These are phyloP conservation scores for Vickermania spadyakhi DNA, from an alignment of 208 protist species.

Conservation along the genomic window DNA sequence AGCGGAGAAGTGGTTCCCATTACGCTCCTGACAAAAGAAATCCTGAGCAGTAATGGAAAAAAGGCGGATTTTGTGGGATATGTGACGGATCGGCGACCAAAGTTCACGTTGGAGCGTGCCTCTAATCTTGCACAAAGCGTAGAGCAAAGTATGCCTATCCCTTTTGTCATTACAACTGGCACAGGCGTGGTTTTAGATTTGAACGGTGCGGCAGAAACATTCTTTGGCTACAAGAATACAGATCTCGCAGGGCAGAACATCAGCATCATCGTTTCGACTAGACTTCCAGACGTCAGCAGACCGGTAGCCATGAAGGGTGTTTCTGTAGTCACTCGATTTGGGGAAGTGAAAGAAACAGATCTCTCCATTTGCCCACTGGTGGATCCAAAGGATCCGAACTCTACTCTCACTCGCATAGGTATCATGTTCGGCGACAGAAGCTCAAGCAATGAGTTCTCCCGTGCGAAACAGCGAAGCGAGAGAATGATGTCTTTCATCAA, in stretches of 20 bases:
- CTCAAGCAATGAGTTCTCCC: not conserved
- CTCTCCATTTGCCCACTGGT: not conserved
- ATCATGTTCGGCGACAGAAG: slow-evolving; percentile 2
- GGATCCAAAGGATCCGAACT: not conserved
- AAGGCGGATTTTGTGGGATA: slow-evolving; percentile 8
- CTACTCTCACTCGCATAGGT: not conserved
- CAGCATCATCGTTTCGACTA: slow-evolving; percentile 14
- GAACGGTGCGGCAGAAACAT: slow-evolving; percentile 9
- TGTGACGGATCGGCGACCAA: slow-evolving; percentile 4
- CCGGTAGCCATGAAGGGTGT: not conserved
- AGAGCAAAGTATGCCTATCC: slow-evolving; percentile 2
- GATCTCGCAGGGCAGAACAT: slow-evolving; percentile 22
- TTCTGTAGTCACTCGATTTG: not conserved
- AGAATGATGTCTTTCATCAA: slow-evolving; percentile 2
- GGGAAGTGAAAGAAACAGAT: not conserved
- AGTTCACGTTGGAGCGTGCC: slow-evolving; percentile 5
- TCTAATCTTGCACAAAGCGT: slow-evolving; percentile 6
- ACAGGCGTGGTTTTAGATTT: slow-evolving; percentile 10
- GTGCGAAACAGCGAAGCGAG: slow-evolving; percentile 4
- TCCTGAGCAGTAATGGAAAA: not conserved
- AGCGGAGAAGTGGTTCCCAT: slow-evolving; percentile 11
- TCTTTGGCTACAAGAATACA: slow-evolving; percentile 7
- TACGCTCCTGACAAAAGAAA: slow-evolving; percentile 9
- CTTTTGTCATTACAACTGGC: slow-evolving; percentile 14
- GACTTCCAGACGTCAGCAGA: not conserved